phyloP scores from a whole-genome alignment of 176 grass and related monocot genomes.

The Cenchrus purpureus region DNA sequence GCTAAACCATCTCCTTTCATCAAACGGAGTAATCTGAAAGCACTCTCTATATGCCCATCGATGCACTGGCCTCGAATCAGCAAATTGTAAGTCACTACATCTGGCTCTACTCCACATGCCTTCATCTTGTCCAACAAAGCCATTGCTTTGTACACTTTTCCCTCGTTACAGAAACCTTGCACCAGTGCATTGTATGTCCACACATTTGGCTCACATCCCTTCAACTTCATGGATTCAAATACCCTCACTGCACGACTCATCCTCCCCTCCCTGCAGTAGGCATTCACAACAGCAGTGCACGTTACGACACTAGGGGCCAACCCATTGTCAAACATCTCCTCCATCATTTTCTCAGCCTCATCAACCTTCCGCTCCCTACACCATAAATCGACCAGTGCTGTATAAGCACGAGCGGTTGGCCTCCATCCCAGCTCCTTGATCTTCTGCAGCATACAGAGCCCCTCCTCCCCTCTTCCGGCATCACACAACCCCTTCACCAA shows the following conservation, averaged over 20 bases:
- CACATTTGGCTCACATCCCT: constrained; percentile 56
- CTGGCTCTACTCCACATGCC: constrained; percentile 41
- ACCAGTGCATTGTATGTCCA: constrained; percentile 59
- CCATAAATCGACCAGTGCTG: constrained; percentile 26
- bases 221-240: constrained; percentile 46
- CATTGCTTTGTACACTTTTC: constrained; percentile 59
- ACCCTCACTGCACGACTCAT: constrained; percentile 40
- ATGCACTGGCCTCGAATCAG: constrained; percentile 59
- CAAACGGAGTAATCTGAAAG: constrained; percentile 56
- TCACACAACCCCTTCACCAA: constrained; percentile 59
- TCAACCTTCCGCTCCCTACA: constrained; percentile 42
- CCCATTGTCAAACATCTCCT: constrained; percentile 51
- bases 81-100: constrained; percentile 58
- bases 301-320: constrained; percentile 38
- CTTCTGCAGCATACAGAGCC: constrained; percentile 36
- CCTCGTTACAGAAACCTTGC: constrained; percentile 51
- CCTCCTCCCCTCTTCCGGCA: constrained; percentile 39
- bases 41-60: constrained; percentile 53
- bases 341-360: constrained; percentile 47
- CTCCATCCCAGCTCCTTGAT: constrained; percentile 51
- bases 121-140: constrained; percentile 48
- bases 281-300: constrained; percentile 43
- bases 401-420: constrained; percentile 40
- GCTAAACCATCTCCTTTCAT: constrained; percentile 57
- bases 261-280: constrained; percentile 39